phyloP scores from a whole-genome alignment of 2,329 filamentous ascomycete genomes.

The Aspergillus bombycis region DNA sequence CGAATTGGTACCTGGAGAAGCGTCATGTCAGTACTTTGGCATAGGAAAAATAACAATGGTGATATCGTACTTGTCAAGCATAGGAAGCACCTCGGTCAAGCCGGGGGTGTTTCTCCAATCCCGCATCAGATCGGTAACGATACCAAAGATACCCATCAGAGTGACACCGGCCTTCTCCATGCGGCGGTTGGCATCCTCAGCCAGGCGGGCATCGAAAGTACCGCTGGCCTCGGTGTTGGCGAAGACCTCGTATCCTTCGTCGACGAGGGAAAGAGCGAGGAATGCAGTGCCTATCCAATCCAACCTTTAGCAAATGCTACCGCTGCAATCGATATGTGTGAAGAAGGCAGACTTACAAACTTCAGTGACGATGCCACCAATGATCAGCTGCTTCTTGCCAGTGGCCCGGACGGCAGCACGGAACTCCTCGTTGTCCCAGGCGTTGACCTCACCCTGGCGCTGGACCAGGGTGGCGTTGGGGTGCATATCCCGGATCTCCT shows the following conservation, averaged over 20 bases:
- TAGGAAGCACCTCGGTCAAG: constrained; percentile 61
- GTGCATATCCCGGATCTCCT: constrained; percentile 70
- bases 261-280: constrained; percentile 70
- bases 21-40: constrained; percentile 35
- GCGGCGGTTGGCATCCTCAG: constrained; percentile 65
- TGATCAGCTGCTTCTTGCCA: constrained; percentile 69
- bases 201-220: constrained; percentile 55
- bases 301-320: neutral
- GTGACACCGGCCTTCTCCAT: constrained; percentile 69
- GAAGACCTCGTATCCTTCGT: constrained; percentile 73
- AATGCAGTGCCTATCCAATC: constrained; percentile 62
- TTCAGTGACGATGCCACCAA: constrained; percentile 73
- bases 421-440: constrained; percentile 76
- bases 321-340: neutral
- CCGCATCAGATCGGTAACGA: constrained; percentile 70
- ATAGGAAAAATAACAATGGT: neutral
- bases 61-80: constrained; percentile 55
- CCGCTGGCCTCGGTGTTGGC: constrained; percentile 73
- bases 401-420: constrained; percentile 66
- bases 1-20: constrained; percentile 49
- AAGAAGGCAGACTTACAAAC: constrained; percentile 56
- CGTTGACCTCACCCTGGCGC: constrained; percentile 73
- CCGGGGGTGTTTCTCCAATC: constrained; percentile 67
- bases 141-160: constrained; percentile 58
- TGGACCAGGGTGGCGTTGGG: constrained; percentile 67